Percentiles rank a stretch among this genome's conserved stretches.
phyloP scores from a whole-genome alignment of 495 filamentous ascomycete species.

The Aspergillus diversus region DNA sequence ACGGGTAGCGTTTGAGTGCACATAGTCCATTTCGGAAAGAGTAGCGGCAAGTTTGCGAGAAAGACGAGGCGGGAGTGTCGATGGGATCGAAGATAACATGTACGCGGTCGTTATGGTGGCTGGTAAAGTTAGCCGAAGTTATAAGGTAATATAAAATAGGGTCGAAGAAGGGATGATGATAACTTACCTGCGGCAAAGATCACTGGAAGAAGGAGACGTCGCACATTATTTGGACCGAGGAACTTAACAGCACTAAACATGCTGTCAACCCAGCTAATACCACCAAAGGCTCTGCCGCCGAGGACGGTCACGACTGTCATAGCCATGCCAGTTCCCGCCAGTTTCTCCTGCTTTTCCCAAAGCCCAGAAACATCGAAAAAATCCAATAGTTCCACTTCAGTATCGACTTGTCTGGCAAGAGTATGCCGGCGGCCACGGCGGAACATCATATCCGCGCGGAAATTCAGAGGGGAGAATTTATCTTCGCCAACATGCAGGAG shows the following conservation, averaged over 20 bases:
- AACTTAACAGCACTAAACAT: conserved; percentile 76
- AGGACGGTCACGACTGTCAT: conserved; percentile 89
- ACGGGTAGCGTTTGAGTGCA: conserved; percentile 82
- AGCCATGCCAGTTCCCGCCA: conserved; percentile 89
- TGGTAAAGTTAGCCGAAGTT: conserved; percentile 48
- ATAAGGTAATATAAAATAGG: conserved; percentile 4
- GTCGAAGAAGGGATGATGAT: not conserved
- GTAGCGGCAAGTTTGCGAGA: conserved; percentile 79
- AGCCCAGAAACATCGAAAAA: conserved; percentile 86
- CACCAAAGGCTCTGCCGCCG: conserved; percentile 77
- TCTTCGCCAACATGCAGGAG: conserved; percentile 81
- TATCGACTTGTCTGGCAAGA: conserved; percentile 79
- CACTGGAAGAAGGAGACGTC: conserved; percentile 80
- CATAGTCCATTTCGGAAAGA: conserved; percentile 83
- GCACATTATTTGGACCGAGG: conserved; percentile 80
- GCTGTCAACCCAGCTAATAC: conserved; percentile 87
- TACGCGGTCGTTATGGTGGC: conserved; percentile 75
- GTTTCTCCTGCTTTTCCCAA: conserved; percentile 90
- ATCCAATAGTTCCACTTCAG: conserved; percentile 85
- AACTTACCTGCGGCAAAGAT: conserved; percentile 75
- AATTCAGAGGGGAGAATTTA: conserved; percentile 79
- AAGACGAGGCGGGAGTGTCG: conserved; percentile 84
- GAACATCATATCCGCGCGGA: conserved; percentile 93
- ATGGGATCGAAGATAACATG: conserved; percentile 80
- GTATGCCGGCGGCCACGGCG: conserved; percentile 71